Evolutionary conservation across 2,329 filamentous ascomycete species (phyloP), one percentile per base, ranked within the genome.

Genomic region (Aspergillus versicolor): DNA sequence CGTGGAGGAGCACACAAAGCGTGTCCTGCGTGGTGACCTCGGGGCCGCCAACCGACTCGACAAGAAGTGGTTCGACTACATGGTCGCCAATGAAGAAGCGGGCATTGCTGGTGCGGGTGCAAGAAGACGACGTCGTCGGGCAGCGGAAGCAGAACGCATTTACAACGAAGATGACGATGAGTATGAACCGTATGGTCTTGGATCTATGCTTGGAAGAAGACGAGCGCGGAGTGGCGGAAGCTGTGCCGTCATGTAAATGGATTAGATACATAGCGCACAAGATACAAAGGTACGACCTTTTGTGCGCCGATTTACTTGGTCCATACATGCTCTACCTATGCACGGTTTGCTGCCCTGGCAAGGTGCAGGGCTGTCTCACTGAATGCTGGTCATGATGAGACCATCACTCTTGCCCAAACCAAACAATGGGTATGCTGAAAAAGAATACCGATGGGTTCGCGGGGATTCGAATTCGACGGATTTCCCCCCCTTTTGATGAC

Each of bases 1-100:
- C 0, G 92, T 97, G 4, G 89, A 97, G 64, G 92, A 97, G 72
- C 93, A 97, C 74, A 92, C 87, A 52, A 93, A 92, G 76, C 85
- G 92, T 4, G 90, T 97, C 0, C 73, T 96, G 51, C 81, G 84
- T 4, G 91, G 91, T 6, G 90, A 96, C 60, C 83, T 91, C 57
- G 79, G 81, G 0, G 82, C 89, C 1, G 94, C 94, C 0, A 82
- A 81, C 38, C 81, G 90, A n/a, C 80, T 97, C 19, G 92, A 96
- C 78, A 83, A 87, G 62, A 95, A 93, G 72, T 97, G 93, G 93
- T 88, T 89, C 0, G 89, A 95, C 54, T 96, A 91, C 73, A 97
- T 97, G 92, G 90, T 95, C 76, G 87, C 90, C 15, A 90, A 85
- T 50, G 91, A 96, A 73, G 93, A 97, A 71, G 90, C 89, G 0